Evolutionary conservation across 2,329 filamentous ascomycete species (phyloP).

Genomic region (Chalaropsis thielavioides): DNA sequence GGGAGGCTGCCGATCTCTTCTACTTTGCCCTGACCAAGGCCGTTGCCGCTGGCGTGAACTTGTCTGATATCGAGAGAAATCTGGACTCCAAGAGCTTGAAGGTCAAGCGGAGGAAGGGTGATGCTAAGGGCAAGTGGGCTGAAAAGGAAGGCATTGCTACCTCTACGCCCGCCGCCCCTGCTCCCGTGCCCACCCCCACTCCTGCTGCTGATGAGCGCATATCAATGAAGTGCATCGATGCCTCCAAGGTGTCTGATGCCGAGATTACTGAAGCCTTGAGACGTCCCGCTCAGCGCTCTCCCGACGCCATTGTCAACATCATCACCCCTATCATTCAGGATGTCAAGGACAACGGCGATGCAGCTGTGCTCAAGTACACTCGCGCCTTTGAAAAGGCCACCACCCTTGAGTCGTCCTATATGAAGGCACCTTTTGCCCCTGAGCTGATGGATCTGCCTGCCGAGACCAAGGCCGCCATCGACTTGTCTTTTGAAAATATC

Average conservation of each 20-base stretch:
- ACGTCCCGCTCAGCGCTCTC: conserved; percentile 83
- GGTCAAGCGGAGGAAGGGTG: conserved; percentile 81
- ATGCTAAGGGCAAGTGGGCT: conserved; percentile 88
- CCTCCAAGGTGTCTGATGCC: conserved; percentile 45
- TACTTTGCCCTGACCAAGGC: conserved; percentile 94
- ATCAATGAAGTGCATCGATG: conserved; percentile 66
- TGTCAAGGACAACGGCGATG: conserved; percentile 70
- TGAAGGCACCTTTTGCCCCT: conserved; percentile 76
- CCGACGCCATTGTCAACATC: conserved; percentile 84
- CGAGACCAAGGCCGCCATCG: conserved; percentile 85
- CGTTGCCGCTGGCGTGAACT: conserved; percentile 63
- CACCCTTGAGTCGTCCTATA: conserved; percentile 72
- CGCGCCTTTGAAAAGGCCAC: conserved; percentile 98
- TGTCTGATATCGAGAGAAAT: conserved; percentile 83
- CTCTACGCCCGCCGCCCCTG: conserved; percentile 23
- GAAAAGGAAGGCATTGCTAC: conserved; percentile 59
- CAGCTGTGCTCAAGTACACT: conserved; percentile 78
- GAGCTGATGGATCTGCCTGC: conserved; percentile 70
- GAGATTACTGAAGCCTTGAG: conserved; percentile 63
- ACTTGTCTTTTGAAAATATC: conserved; percentile 88
- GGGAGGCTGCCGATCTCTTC: conserved; percentile 86
- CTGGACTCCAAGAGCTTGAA: conserved; percentile 91
- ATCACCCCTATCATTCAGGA: conserved; percentile 85
- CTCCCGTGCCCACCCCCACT: conserved; percentile 23
- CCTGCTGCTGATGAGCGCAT: conserved; percentile 43